These are phyloP conservation scores for Ustilago cynodontis DNA, from an alignment of 1,284 basidiomycete species.

Conservation along the genomic window DNA sequence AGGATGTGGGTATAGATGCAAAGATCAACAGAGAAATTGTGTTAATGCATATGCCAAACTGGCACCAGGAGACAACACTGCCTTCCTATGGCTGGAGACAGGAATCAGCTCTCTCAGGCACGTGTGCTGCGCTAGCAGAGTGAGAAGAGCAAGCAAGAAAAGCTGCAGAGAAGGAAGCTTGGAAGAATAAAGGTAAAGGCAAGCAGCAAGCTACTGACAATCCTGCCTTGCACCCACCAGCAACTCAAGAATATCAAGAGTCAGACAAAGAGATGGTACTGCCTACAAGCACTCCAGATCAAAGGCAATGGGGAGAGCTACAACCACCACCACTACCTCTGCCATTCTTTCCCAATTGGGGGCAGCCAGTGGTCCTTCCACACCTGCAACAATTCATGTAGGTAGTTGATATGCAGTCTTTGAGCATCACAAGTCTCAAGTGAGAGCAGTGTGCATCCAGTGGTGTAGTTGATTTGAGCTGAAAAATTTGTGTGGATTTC, in stretches of 20 bases:
- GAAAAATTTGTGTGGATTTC: too few species aligned
- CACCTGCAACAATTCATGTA: too few species aligned
- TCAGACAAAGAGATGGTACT: neutral
- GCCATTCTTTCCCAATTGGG: too few species aligned
- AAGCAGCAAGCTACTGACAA: neutral
- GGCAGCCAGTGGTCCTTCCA: too few species aligned
- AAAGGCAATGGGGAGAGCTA: neutral
- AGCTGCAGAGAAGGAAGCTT: neutral
- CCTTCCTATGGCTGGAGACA: too few species aligned
- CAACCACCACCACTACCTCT: neutral
- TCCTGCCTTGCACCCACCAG: neutral
- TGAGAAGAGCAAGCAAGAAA: too few species aligned
- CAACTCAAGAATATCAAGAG: neutral
- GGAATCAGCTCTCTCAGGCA: too few species aligned
- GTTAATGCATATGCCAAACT: neutral
- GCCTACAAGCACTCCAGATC: neutral
- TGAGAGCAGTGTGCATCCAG: too few species aligned
- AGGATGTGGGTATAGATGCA: neutral
- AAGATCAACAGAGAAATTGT: neutral
- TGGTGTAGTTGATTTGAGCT: too few species aligned
- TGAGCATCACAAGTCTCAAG: too few species aligned
- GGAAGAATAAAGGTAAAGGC: neutral
- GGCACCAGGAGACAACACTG: neutral
- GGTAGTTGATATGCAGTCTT: too few species aligned
- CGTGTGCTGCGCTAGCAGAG: too few species aligned